phyloP scores from a whole-genome alignment of 306 rosid genomes.

The Castanea sativa region DNA sequence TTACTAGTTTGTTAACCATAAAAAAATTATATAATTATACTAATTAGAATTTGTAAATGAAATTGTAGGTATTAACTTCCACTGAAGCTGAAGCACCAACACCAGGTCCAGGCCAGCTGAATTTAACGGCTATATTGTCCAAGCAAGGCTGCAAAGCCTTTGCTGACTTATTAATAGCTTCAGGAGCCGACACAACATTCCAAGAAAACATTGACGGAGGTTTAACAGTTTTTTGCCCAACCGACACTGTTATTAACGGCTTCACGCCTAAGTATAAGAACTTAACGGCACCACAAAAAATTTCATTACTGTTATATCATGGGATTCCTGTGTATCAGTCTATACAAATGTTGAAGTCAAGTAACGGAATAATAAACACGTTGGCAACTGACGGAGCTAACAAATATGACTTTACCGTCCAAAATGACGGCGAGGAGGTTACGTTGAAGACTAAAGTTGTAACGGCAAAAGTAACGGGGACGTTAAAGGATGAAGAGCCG shows the following conservation, averaged over 20 bases:
- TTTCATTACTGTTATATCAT: conserved; percentile 62
- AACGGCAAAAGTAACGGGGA: conserved; percentile 58
- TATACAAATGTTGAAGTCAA: conserved; percentile 66
- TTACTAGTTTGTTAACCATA: no score
- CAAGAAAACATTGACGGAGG: conserved; percentile 69
- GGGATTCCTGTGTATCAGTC: conserved; percentile 78
- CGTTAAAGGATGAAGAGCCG: conserved; percentile 79
- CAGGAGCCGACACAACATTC: conserved; percentile 61
- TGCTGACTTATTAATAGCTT: conserved; percentile 46
- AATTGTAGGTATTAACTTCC: conserved; percentile 49
- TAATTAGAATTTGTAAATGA: neutral
- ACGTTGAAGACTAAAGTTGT: conserved; percentile 59
- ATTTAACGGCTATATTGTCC: conserved; percentile 54
- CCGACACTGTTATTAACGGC: conserved; percentile 44
- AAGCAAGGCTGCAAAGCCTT: conserved; percentile 92
- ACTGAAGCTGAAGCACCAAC: conserved; percentile 96
- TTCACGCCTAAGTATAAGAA: conserved; percentile 75
- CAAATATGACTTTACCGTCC: conserved; percentile 81
- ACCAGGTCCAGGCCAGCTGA: conserved; percentile 54
- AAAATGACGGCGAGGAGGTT: conserved; percentile 77
- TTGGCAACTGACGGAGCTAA: conserved; percentile 72
- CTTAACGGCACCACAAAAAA: conserved; percentile 54
- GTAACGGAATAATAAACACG: conserved; percentile 77
- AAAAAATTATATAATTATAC: no score
- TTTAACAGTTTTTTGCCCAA: conserved; percentile 85